Evolutionary conservation across 345 rosid species (phyloP), one percentile per base, ranked within the genome.

Genomic region (Excoecaria agallocha): DNA sequence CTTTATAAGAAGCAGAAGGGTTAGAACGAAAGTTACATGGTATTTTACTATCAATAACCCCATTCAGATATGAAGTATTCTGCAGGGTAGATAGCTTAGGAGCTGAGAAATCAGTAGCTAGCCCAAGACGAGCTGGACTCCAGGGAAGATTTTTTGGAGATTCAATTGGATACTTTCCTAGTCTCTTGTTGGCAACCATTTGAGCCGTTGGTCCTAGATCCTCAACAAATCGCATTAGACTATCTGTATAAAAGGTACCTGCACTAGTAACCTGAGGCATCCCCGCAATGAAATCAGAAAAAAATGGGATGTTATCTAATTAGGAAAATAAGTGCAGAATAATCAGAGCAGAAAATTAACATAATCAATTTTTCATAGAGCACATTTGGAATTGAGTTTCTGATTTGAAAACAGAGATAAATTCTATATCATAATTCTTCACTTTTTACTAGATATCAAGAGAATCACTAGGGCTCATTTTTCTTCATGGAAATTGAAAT

Each of bases 121-220:
- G 12, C 20, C 56, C 22, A 17, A 59, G 58, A 50, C 7, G 30
- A 51, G 77, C 20, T 63, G 77, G 65, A 45, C 20, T 45, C 55
- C 46, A 62, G 48, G 49, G 30, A 22, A 16, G 39, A 43, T 10
- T 30, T 13, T 15, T 54, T 46, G 75, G 52, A 79, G 67, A 25
- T 69, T 49, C 67, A 56, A 49, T 50, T 51, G 74, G 72, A 3
- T 5, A 19, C 25, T 65, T 71, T 19, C 63, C 72, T 11, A 74
- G 72, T 50, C 65, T 79, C 68, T 19, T 70, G 12, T 56, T 35
- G 37, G 78, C 82, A 49, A 66, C 41, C 59, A 6, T 67, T 66
- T 75, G 75, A 24, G 73, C 82, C 17, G 50, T 68, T 35, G 79
- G 73, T 59, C 82, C 82, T 64, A 76, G 16, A 68, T 66, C 77